Percentiles rank a stretch among this genome's conserved stretches.
Evolutionary conservation across 805 yeast genomes (phyloP).

Genomic region (Saccharomycopsis lassenensis): DNA sequence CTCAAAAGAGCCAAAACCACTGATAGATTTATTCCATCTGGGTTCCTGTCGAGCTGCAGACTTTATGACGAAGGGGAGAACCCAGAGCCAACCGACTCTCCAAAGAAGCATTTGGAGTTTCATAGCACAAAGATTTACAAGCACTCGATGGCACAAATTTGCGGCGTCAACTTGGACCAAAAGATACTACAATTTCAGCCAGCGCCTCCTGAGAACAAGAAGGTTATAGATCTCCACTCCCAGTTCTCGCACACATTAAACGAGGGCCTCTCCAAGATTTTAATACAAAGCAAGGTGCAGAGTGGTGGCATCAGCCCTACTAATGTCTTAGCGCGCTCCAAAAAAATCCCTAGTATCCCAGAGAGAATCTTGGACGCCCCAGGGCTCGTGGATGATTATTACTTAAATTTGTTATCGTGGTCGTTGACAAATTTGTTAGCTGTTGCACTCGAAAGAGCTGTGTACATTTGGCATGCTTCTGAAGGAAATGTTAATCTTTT

Average conservation of each 20-base stretch:
- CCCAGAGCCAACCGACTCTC: conserved; percentile 39
- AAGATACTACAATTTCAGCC: conserved; percentile 81
- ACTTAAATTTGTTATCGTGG: conserved; percentile 81
- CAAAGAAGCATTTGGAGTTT: conserved; percentile 32
- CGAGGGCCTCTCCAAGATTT: conserved; percentile 21
- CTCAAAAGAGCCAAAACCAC: conserved; percentile 27
- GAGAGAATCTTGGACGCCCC: conserved; percentile 95
- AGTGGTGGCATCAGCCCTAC: conserved; percentile 23
- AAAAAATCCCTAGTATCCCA: conserved; percentile 78
- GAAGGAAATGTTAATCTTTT: conserved; percentile 67
- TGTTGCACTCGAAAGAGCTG: conserved; percentile 72
- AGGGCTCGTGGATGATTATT: conserved; percentile 86
- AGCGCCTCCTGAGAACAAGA: conserved; percentile 55
- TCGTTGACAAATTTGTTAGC: conserved; percentile 73
- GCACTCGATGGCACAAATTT: conserved; percentile 84
- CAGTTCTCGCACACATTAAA: conserved; percentile 20
- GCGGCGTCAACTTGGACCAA: conserved; percentile 79
- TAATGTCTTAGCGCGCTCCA: conserved; percentile 35
- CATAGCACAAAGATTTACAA: conserved; percentile 43
- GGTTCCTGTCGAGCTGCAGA: conserved; percentile 39
- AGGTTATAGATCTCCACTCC: conserved; percentile 25
- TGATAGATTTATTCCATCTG: conserved; percentile 54
- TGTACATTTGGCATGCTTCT: conserved; percentile 88
- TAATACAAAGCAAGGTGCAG: conserved; percentile 15
- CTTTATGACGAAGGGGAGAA: conserved; percentile 28